Conservation (phyloP, 2,329 filamentous ascomycete genomes). For the Tolypocladium tundrense region DNA sequence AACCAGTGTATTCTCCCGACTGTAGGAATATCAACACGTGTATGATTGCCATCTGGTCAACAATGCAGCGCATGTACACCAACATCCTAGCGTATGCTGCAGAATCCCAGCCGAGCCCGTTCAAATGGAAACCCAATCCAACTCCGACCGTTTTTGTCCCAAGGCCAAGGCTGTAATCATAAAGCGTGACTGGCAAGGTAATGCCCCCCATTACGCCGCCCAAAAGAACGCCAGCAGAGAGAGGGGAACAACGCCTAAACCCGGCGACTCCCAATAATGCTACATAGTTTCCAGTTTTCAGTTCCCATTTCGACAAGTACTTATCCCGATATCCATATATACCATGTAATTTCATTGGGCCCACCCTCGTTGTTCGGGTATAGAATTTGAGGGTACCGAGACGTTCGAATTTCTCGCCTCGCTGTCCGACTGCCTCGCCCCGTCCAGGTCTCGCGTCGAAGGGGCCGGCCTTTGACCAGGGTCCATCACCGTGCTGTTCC, state of each 20-base stretch:
- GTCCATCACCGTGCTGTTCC: conserved; percentile 10
- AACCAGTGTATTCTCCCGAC: background rate
- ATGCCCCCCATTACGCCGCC: background rate
- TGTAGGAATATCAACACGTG: background rate
- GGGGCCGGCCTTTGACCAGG: conserved; percentile 1
- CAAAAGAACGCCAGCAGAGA: background rate
- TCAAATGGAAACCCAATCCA: background rate
- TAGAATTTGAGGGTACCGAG: background rate
- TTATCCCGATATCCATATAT: background rate
- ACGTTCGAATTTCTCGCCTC: background rate
- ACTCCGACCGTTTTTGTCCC: background rate
- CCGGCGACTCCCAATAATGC: background rate
- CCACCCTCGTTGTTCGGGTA: background rate
- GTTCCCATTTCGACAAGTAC: background rate
- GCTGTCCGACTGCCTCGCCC: background rate
- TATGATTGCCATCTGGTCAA: background rate
- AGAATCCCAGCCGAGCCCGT: background rate
- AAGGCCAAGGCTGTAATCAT: background rate
- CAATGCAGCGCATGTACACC: background rate
- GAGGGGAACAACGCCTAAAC: background rate
- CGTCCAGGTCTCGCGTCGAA: background rate
- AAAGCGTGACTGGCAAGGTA: background rate
- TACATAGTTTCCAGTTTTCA: background rate
- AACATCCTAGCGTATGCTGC: background rate
- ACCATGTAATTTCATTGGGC: background rate